A percentile compares a stretch with the other conserved stretches of the same genome.
Evolutionary conservation across 257 asterid genomes (phyloP).

Genomic region (Solanum commersonii): DNA sequence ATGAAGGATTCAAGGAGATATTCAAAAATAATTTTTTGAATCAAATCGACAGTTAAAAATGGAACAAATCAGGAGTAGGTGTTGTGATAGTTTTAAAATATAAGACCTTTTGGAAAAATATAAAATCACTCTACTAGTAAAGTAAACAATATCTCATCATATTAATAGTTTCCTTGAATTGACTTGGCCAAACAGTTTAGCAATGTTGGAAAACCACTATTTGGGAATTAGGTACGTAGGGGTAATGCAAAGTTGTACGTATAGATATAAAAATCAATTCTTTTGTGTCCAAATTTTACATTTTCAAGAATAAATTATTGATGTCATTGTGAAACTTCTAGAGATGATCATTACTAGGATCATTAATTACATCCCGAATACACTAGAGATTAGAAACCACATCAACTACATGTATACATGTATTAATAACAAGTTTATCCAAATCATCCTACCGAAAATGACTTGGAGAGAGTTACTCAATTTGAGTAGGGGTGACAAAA

Average conservation of each 20-base stretch:
- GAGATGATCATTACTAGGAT: neutral
- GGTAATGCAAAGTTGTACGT: neutral
- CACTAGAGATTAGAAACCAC: neutral
- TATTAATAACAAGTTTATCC: neutral
- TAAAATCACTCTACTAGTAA: neutral
- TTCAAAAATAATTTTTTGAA: neutral
- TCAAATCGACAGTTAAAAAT: neutral
- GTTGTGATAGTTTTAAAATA: neutral
- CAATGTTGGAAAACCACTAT: neutral
- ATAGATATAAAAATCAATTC: neutral
- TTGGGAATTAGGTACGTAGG: neutral
- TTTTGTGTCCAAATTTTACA: neutral
- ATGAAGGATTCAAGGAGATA: neutral
- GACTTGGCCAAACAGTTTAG: neutral
- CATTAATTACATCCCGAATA: neutral
- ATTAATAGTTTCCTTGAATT: neutral
- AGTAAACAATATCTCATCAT: neutral
- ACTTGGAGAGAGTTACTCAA: no score
- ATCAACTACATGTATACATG: neutral
- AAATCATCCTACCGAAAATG: neutral
- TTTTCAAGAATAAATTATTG: neutral
- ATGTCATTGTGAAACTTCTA: neutral
- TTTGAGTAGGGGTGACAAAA: no score
- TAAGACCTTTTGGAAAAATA: no score
- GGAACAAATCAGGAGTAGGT: rapidly evolving